Conservation (phyloP, 257 asterid species). For the Solanum virginianum region DNA sequence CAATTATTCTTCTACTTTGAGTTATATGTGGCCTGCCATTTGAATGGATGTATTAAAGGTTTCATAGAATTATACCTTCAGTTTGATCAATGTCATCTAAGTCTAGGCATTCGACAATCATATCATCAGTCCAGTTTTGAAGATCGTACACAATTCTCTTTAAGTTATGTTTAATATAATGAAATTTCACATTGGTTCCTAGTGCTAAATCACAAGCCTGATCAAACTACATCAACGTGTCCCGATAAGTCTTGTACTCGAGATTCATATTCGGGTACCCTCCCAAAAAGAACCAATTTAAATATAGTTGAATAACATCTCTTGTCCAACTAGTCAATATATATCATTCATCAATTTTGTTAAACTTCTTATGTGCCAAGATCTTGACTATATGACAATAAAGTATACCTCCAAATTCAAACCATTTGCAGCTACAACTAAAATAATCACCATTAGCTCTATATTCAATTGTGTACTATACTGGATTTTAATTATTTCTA, state of each 20-base stretch:
- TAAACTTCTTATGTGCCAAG: no score
- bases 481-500: no score
- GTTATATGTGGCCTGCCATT: not conserved
- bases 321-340: not conserved
- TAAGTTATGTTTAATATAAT: no score
- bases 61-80: not conserved
- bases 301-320: no score
- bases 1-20: not conserved
- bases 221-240: not conserved
- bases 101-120: not conserved
- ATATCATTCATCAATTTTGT: no score
- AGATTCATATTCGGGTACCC: not conserved
- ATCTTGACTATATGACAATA: no score
- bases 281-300: no score
- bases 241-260: not conserved
- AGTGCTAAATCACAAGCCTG: not conserved
- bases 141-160: not conserved
- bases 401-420: not conserved
- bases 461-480: not conserved
- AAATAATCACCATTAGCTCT: not conserved
- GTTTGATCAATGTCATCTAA: not conserved
- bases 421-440: not conserved
- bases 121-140: not conserved
- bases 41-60: not conserved
- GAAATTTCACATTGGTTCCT: not conserved